Percentiles rank a stretch among this genome's conserved stretches.
Conservation (phyloP, 768 basidiomycete species). For the Mycena crocata region DNA sequence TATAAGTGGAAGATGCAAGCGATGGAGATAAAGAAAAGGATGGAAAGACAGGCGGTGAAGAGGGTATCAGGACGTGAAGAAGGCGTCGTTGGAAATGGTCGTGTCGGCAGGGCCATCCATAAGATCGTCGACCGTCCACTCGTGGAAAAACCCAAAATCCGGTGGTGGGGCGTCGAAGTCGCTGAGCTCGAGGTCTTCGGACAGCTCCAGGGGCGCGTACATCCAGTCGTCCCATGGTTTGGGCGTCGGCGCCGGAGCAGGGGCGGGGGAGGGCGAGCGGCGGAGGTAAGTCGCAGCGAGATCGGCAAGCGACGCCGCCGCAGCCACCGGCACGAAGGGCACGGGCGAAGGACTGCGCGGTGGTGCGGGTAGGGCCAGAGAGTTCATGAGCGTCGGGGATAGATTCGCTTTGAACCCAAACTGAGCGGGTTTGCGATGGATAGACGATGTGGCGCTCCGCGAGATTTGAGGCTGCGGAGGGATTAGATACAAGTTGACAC, state of each 20-base stretch:
- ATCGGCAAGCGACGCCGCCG: not conserved
- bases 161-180: not conserved
- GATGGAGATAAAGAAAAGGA: not conserved
- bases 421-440: constrained; percentile 9
- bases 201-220: constrained; percentile 10
- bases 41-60: not conserved
- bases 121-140: not conserved
- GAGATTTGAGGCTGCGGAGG: not conserved
- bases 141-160: constrained; percentile 12
- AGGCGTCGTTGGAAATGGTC: not conserved
- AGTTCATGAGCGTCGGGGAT: constrained; percentile 15
- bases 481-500: not conserved
- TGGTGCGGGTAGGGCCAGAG: not conserved
- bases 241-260: not conserved
- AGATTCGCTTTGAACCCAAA: constrained; percentile 19
- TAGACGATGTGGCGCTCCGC: not conserved
- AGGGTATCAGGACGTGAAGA: not conserved
- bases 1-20: not conserved
- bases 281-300: not conserved
- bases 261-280: not conserved
- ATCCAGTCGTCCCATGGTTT: constrained; percentile 24
- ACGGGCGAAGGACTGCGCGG: not conserved
- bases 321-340: not conserved
- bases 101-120: not conserved
- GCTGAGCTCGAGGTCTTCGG: not conserved